Percentiles rank a stretch among this genome's conserved stretches.
Conservation (phyloP, 2,329 filamentous ascomycete genomes). For the Periconia macrospinosa region DNA sequence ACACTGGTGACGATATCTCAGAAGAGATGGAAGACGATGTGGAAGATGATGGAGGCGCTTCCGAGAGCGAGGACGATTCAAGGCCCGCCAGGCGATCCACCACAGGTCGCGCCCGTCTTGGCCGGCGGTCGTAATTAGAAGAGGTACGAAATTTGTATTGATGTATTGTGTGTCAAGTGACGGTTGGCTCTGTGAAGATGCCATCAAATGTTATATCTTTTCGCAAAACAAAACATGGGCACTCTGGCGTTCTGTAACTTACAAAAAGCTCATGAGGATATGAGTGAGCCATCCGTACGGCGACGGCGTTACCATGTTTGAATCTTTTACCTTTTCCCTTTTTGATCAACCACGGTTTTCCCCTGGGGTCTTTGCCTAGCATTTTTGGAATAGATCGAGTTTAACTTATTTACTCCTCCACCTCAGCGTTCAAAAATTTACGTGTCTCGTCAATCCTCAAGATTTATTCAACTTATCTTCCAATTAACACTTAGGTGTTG, state of each 20-base stretch:
- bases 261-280: constrained; percentile 30
- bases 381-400: neutral
- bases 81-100: constrained; percentile 39
- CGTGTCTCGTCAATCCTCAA: no score
- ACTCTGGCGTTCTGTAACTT: constrained; percentile 10
- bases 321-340: neutral
- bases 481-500: no score
- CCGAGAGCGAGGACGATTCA: constrained; percentile 48
- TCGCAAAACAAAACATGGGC: constrained; percentile 1
- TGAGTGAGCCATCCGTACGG: constrained; percentile 21
- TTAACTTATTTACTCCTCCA: neutral
- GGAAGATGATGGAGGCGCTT: constrained; percentile 46
- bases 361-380: neutral
- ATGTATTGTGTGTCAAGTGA: neutral
- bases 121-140: constrained; percentile 20
- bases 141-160: neutral
- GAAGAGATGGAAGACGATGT: constrained; percentile 52
- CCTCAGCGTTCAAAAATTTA: no score
- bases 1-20: constrained; percentile 50
- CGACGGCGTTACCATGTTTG: neutral
- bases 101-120: constrained; percentile 31
- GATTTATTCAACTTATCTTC: no score
- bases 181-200: neutral
- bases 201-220: neutral
- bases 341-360: neutral